Conservation (phyloP, 192 early-diverging fungal genomes). For the Geranomyces michiganensis region DNA sequence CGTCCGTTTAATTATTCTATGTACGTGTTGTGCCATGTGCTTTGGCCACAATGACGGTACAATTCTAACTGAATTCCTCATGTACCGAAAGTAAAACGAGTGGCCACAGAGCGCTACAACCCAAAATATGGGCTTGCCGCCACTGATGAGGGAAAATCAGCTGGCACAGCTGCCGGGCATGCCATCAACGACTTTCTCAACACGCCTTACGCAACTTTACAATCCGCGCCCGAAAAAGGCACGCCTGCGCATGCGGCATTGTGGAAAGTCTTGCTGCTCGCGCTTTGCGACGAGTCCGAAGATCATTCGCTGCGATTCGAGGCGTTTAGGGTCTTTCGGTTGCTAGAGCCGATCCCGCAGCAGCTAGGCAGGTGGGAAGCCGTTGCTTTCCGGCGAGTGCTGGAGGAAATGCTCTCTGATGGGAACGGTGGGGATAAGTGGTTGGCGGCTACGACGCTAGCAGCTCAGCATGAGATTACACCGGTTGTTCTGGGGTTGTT, state of each 20-base stretch:
- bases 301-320: slow-evolving; percentile 43
- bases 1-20: slow-evolving; percentile 3
- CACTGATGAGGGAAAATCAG: background rate
- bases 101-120: slow-evolving; percentile 12
- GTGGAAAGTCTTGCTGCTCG: slow-evolving; percentile 36
- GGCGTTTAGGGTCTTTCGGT: slow-evolving; percentile 43
- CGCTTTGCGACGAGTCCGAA: slow-evolving; percentile 35
- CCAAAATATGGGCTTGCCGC: background rate
- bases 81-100: slow-evolving; percentile 1
- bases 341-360: slow-evolving; percentile 19
- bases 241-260: slow-evolving; percentile 31
- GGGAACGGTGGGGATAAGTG: slow-evolving; percentile 40
- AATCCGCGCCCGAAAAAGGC: slow-evolving; percentile 14
- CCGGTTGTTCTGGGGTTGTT: slow-evolving; percentile 35
- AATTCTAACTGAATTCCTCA: background rate
- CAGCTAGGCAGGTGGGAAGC: slow-evolving; percentile 51
- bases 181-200: slow-evolving; percentile 38
- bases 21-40: slow-evolving; percentile 1
- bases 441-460: slow-evolving; percentile 42
- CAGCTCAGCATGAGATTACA: slow-evolving; percentile 34
- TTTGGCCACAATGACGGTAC: background rate
- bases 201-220: slow-evolving; percentile 29
- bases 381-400: slow-evolving; percentile 44
- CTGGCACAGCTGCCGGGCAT: slow-evolving; percentile 4
- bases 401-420: slow-evolving; percentile 41